Evolutionary conservation across 2,329 filamentous ascomycete genomes (phyloP).

Genomic region (Rhexocercosporidium sp.): DNA sequence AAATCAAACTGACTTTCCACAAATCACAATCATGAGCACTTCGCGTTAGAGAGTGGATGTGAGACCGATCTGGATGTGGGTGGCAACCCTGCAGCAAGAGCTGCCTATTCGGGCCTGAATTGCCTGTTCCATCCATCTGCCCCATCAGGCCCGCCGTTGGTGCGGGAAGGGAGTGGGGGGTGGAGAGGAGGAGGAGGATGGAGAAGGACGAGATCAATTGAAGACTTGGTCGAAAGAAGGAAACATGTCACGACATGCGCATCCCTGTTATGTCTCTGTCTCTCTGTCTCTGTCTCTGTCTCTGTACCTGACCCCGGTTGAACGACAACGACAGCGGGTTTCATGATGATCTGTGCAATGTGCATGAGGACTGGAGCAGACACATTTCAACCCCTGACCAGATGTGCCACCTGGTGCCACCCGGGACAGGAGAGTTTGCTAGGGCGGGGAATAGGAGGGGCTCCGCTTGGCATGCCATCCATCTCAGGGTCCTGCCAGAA

Average conservation of each 20-base stretch:
- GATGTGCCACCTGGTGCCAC: too few species aligned
- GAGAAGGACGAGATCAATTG: not conserved
- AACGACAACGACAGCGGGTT: too few species aligned
- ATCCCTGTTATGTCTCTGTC: too few species aligned
- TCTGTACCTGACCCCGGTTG: too few species aligned
- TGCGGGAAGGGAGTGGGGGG: not conserved
- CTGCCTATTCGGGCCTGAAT: constrained; percentile 1
- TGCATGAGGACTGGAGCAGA: not conserved
- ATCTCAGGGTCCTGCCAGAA: not conserved
- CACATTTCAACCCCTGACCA: not conserved
- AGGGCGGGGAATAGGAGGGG: not conserved
- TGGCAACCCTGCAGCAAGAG: constrained; percentile 8
- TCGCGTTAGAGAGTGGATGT: not conserved
- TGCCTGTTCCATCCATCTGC: constrained; percentile 1
- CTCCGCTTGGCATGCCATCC: not conserved
- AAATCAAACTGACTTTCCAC: not conserved
- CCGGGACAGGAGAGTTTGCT: not conserved
- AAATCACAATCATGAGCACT: not conserved
- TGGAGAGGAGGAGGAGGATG: not conserved
- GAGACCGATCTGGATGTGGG: not conserved
- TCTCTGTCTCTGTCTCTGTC: too few species aligned
- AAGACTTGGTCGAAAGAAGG: not conserved
- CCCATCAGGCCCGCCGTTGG: not conserved
- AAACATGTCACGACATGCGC: too few species aligned
- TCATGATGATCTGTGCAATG: not conserved